Base-by-base conservation (phyloP, 352 stramenopile genomes). In the Phytophthora ramorum region DNA sequence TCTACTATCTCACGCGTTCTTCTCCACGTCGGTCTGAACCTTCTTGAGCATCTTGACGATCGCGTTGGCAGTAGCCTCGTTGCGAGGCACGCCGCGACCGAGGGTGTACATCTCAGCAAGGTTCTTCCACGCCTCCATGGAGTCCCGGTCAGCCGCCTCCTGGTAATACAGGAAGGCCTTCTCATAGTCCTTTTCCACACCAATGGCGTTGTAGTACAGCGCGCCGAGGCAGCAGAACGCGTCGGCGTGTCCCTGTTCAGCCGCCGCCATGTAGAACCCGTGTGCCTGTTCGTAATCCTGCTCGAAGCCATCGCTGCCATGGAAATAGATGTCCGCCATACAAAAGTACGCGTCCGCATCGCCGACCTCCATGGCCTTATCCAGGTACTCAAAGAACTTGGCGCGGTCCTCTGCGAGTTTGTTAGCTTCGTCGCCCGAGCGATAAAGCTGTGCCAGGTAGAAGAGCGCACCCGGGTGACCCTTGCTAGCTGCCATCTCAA, bases 11-110 rank as follows among this genome's bases (percentile, higher is more conserved):
- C 50, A 68, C 4, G 37, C 59, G 22, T 69, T 53, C 52, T 66
- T 47, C 46, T 71, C 24, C 43, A 71, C 63, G 34, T 78, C 53
- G n/a, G 47, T 37, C 34, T 86, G 72, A 46, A 79, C 76, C 63
- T 94, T 90, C 51, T 81, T 76, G 16, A 95, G 76, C 88, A 96
- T 96, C 64, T 92, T 90, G 38, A 96, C 76, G 60, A 96, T 96
- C 16, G 86, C 88, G 14, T 89, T 78, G 38, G 88, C 88, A 48
- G 85, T 93, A 17, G 85, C 81, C 35, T 93, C 76, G 54, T 89
- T 96, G 57, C 86, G 80, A 14, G 86, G 85, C 24, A 96, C 87
- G 30, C 88, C 88, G 32, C 78, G 78, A 16, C 88, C 88, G 16
- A 86, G 64, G 20, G 76, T 85, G 63, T 96, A 94, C 88, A 96